These are phyloP conservation scores for Trichosporon inkin DNA, from an alignment of 1,284 basidiomycete genomes.

Conservation along the genomic window DNA sequence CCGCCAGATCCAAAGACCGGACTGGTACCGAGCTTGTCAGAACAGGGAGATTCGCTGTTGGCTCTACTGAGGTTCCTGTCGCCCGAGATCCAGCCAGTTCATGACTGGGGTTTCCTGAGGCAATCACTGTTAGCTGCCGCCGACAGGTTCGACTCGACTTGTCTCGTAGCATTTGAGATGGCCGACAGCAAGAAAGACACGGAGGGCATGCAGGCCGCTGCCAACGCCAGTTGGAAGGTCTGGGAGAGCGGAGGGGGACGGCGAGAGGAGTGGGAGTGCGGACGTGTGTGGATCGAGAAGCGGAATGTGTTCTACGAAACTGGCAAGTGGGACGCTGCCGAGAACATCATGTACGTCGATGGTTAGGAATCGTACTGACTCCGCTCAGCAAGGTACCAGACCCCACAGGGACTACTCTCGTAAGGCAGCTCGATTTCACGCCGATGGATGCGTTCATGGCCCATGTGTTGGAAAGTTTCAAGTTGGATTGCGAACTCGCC, in stretches of 20 bases:
- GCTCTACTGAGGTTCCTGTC: constrained; percentile 60
- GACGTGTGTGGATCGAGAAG: constrained; percentile 88
- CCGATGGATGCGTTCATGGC: constrained; percentile 90
- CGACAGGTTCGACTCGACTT: constrained; percentile 78
- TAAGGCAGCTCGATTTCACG: constrained; percentile 66
- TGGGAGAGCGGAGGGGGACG: constrained; percentile 53
- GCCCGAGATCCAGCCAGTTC: constrained; percentile 59
- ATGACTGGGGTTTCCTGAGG: constrained; percentile 61
- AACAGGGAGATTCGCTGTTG: constrained; percentile 37
- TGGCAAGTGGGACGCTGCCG: constrained; percentile 68
- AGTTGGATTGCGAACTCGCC: constrained; percentile 71
- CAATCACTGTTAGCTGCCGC: constrained; percentile 69
- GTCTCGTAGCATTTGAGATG: constrained; percentile 77
- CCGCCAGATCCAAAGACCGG: constrained; percentile 51
- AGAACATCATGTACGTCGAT: constrained; percentile 72
- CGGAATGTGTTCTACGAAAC: constrained; percentile 87
- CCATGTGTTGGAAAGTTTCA: constrained; percentile 62
- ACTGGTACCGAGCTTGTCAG: constrained; percentile 28
- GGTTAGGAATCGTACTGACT: neutral
- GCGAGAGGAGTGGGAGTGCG: constrained; percentile 77
- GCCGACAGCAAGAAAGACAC: constrained; percentile 71
- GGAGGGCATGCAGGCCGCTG: constrained; percentile 67
- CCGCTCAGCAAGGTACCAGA: constrained; percentile 31
- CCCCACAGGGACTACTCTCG: constrained; percentile 32
- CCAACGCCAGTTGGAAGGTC: constrained; percentile 78